Base-by-base conservation (phyloP, 164 flowering plant genomes). In the Nymphaea colorata region DNA sequence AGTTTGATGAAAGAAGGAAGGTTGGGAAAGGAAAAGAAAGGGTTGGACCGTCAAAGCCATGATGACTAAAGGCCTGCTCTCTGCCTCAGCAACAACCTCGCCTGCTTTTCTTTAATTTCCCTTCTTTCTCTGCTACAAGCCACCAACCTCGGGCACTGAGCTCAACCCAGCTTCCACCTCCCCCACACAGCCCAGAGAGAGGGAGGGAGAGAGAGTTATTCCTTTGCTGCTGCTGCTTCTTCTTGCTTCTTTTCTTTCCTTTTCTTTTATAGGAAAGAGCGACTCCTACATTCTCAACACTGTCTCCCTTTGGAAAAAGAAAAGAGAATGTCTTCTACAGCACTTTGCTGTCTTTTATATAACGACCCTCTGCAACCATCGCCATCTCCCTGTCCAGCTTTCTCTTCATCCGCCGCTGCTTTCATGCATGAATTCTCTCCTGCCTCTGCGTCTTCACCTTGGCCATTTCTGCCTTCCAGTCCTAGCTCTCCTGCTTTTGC, bases 11-110 rank as follows among this genome's bases (percentile, higher is more conserved):
- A 51, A 8, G 8, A 8, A 2, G 57, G 70, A 82, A 77, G 78
- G 82, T n/a, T 12, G 78, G 70, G 36, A 25, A 25, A 25, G 36
- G 36, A 25, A 25, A 25, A 25, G 36, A 25, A 25, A 25, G 36
- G 36, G 75, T 81, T 83, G 79, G 86, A 81, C 74, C 76, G 82
- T 81, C 83, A 81, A 83, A 73, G 74, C 78, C 72, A 76, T 77
- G 67, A 76, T 79, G 72, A 63, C 51, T 70, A 73, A 67, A 68
- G 73, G 75, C 74, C 68, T 68, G 43, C 69, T 42, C 47, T 14
- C 61, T 57, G 51, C 45, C 69, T 60, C 53, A 25, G 36, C 36
- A 25, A 25, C 36, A 25, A 25, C 36, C 36, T 25, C 36, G 36
- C 69, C 44, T 59, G 15, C 4, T 18, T 64, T 67, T 11, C 71